These are phyloP conservation scores for Scedosporium apiospermum DNA, from an alignment of 2,329 filamentous ascomycete genomes.

Conservation along the genomic window DNA sequence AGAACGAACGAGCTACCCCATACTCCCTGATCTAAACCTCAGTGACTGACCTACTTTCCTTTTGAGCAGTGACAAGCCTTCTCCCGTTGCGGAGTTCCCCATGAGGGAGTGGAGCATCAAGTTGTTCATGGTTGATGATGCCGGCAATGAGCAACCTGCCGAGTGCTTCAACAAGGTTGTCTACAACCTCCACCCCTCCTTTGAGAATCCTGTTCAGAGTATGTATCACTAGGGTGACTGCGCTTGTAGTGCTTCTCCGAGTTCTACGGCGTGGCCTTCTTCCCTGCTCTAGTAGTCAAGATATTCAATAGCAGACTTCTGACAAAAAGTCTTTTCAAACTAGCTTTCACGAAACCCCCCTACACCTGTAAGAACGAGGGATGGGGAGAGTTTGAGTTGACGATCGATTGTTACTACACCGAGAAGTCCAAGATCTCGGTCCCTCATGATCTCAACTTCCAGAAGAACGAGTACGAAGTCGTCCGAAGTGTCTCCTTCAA, in stretches of 20 bases:
- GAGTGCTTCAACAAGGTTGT: slow-evolving; percentile 84
- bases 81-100: slow-evolving; percentile 77
- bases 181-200: slow-evolving; percentile 90
- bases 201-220: slow-evolving; percentile 81
- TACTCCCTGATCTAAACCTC: too few species aligned
- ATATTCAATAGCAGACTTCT: not conserved
- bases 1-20: too few species aligned
- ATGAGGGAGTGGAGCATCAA: slow-evolving; percentile 89
- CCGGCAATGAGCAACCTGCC: slow-evolving; percentile 74
- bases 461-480: slow-evolving; percentile 68
- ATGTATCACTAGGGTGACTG: slow-evolving; percentile 25
- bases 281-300: not conserved
- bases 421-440: slow-evolving; percentile 81
- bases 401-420: slow-evolving; percentile 69
- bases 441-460: slow-evolving; percentile 87
- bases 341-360: slow-evolving; percentile 73
- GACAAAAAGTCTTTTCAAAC: slow-evolving; percentile 10
- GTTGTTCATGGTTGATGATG: slow-evolving; percentile 74
- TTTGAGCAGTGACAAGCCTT: slow-evolving; percentile 60
- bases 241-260: too few species aligned
- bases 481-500: slow-evolving; percentile 78
- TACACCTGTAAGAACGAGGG: slow-evolving; percentile 90
- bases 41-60: not conserved
- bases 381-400: slow-evolving; percentile 98
- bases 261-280: not conserved